A percentile compares a stretch with the other conserved stretches of the same genome.
These are phyloP conservation scores for Paramecium biaurelia DNA, from an alignment of 73 alveolate genomes.

Conservation along the genomic window DNA sequence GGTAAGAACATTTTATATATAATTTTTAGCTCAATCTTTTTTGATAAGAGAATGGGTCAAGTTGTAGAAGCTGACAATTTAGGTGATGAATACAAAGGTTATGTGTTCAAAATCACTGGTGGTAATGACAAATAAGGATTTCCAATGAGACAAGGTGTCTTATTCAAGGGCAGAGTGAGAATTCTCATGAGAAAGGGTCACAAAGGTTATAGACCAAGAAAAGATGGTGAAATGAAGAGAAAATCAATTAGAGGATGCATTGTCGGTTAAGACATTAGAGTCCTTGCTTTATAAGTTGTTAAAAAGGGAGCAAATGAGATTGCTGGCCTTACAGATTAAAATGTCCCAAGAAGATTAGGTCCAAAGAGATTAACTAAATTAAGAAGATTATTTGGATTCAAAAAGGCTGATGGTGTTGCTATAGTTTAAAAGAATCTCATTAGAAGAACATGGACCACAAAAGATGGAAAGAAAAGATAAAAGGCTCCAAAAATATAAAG, in stretches of 20 bases:
- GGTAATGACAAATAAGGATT: constrained; percentile 94
- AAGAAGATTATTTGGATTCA: constrained; percentile 87
- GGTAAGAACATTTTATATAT: constrained; percentile 59
- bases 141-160: constrained; percentile 94
- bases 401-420: constrained; percentile 75
- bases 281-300: constrained; percentile 78
- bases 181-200: constrained; percentile 84
- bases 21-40: constrained; percentile 67
- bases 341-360: constrained; percentile 91
- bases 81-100: constrained; percentile 89
- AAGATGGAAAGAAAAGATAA: constrained; percentile 69
- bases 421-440: constrained; percentile 72
- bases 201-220: constrained; percentile 87
- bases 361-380: constrained; percentile 93
- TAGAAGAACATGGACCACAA: constrained; percentile 74
- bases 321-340: constrained; percentile 59
- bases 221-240: constrained; percentile 89
- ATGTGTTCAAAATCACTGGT: constrained; percentile 88
- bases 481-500: constrained; percentile 79
- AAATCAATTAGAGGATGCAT: constrained; percentile 95
- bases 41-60: constrained; percentile 87
- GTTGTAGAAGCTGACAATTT: constrained; percentile 84
- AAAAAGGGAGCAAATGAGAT: constrained; percentile 93
- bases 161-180: constrained; percentile 84
- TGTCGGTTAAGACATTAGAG: constrained; percentile 89